Percentiles rank a stretch among this genome's conserved stretches.
Conservation (phyloP, 305 asterid species). For the Nicotiana rustica region DNA sequence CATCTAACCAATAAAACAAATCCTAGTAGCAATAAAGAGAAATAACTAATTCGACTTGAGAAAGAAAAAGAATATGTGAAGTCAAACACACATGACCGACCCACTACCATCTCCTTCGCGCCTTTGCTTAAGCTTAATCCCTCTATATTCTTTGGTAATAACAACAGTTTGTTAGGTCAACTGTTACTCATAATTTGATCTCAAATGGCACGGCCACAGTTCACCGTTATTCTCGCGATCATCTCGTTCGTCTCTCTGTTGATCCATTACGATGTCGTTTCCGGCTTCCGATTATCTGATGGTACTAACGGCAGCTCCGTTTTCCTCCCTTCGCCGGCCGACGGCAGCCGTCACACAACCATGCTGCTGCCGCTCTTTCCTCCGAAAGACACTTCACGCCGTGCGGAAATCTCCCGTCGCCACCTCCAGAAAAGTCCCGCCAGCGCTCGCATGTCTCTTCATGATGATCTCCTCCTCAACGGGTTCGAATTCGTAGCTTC, state of each 20-base stretch:
- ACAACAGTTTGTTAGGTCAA: background rate
- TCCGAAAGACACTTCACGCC: slow-evolving; percentile 39
- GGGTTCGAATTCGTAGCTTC: slow-evolving; percentile 49
- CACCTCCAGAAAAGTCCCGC: slow-evolving; percentile 47
- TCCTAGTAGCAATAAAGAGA: background rate
- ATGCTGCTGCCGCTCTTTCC: slow-evolving; percentile 54
- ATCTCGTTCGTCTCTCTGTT: slow-evolving; percentile 15
- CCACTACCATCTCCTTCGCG: slow-evolving; percentile 11
- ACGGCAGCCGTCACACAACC: slow-evolving; percentile 33
- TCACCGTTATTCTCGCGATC: background rate
- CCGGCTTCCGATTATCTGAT: background rate
- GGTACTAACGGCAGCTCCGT: background rate
- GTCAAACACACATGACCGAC: slow-evolving; percentile 18
- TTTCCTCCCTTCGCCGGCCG: slow-evolving; percentile 24
- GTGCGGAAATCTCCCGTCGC: slow-evolving; percentile 43
- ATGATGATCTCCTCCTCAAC: slow-evolving; percentile 73
- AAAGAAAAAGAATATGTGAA: background rate
- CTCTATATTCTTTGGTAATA: background rate
- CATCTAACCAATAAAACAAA: too few relatives aligned
- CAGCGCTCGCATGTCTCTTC: slow-evolving; percentile 76
- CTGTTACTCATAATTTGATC: background rate
- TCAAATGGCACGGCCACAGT: slow-evolving; percentile 27
- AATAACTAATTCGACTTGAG: background rate
- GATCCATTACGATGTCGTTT: slow-evolving; percentile 19
- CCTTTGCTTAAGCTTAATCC: background rate